Evolutionary conservation across 257 asterid species (phyloP).

Genomic region (Mitragyna speciosa): DNA sequence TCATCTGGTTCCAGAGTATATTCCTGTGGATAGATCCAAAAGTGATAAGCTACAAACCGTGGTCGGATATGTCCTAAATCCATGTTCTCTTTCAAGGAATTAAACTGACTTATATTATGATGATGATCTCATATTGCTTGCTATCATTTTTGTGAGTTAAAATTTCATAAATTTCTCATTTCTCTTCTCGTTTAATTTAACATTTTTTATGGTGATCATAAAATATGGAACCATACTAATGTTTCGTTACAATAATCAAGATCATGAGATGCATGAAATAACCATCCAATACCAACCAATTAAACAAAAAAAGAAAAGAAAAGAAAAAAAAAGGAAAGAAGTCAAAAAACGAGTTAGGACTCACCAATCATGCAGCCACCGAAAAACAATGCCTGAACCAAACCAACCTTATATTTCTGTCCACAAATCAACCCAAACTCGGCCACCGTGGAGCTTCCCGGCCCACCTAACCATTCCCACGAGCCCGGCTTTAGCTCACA

Average conservation of each 20-base stretch:
- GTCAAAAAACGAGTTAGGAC: slow-evolving; percentile 8
- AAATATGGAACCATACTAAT: too few relatives aligned
- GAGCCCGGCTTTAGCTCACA: slow-evolving; percentile 59
- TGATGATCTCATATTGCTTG: too few relatives aligned
- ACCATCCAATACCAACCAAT: too few relatives aligned
- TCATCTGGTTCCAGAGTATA: not conserved
- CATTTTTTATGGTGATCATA: too few relatives aligned
- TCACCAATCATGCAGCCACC: slow-evolving; percentile 86
- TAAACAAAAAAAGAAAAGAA: not conserved
- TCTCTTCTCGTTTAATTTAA: too few relatives aligned
- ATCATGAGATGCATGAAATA: not conserved
- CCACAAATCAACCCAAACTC: slow-evolving; percentile 76
- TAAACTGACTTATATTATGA: too few relatives aligned
- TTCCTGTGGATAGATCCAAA: slow-evolving; percentile 8
- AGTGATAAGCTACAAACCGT: not conserved
- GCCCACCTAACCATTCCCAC: slow-evolving; percentile 78
- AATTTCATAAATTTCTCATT: too few relatives aligned
- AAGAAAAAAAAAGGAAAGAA: not conserved
- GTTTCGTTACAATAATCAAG: too few relatives aligned
- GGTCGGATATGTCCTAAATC: not conserved
- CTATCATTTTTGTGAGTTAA: too few relatives aligned
- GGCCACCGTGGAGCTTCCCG: slow-evolving; percentile 65
- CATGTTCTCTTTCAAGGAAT: not conserved
- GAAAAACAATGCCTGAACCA: slow-evolving; percentile 79
- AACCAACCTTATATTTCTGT: slow-evolving; percentile 73